Conservation (phyloP, 2,329 filamentous ascomycete genomes). For the Pyricularia sp. region DNA sequence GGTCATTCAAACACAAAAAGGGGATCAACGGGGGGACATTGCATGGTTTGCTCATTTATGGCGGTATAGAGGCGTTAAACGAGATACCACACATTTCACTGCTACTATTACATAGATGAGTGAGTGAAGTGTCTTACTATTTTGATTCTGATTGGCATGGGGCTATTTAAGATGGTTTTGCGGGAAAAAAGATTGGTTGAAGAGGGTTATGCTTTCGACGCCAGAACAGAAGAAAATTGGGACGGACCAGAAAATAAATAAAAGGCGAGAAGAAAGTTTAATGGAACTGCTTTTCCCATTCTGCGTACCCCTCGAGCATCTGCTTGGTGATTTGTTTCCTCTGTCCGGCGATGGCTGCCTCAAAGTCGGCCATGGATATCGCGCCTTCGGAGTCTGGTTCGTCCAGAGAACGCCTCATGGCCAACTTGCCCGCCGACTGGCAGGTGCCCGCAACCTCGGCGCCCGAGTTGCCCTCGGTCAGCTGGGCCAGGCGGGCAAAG, state of each 20-base stretch:
- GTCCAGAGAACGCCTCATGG: constrained; percentile 19
- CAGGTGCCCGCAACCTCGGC: constrained; percentile 63
- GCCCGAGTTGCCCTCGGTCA: constrained; percentile 72
- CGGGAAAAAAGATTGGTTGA: background rate
- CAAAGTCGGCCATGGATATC: constrained; percentile 24
- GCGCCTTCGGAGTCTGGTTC: constrained; percentile 7
- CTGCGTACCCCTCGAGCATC: constrained; percentile 23
- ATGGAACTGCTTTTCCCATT: constrained; percentile 28
- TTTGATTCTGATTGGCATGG: background rate
- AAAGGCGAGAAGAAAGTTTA: background rate
- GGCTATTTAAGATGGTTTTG: background rate
- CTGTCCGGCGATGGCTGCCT: constrained; percentile 16
- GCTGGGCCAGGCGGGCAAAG: constrained; percentile 48
- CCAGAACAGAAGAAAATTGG: background rate
- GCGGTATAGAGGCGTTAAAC: background rate
- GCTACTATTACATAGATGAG: background rate
- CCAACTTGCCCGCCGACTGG: constrained; percentile 32
- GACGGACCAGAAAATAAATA: background rate
- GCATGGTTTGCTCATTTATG: background rate
- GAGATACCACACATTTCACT: background rate
- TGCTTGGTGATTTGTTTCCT: constrained; percentile 27
- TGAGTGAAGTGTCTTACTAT: background rate
- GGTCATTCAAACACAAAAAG: background rate
- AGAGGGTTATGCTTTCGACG: background rate
- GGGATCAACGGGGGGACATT: background rate